Percentiles rank a stretch among this genome's conserved stretches.
These are phyloP conservation scores for Heritiera fomes DNA, from an alignment of 345 rosid genomes.

Conservation along the genomic window DNA sequence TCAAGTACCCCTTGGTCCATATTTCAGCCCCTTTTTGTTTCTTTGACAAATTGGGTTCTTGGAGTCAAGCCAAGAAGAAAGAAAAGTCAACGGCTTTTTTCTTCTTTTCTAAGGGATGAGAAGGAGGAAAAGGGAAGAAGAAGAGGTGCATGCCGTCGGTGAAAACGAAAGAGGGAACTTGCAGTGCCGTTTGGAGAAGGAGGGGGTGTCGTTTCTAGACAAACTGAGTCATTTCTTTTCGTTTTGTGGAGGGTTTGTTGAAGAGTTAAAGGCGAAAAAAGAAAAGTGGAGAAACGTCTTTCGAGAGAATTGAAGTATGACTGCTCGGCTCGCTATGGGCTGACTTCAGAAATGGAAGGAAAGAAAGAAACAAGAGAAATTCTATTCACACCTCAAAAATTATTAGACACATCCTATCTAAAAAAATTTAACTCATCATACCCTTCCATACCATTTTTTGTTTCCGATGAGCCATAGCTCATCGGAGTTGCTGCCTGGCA, in stretches of 20 bases:
- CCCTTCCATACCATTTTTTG: too few relatives aligned
- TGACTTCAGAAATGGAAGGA: not conserved
- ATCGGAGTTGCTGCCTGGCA: too few relatives aligned
- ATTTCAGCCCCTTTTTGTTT: not conserved
- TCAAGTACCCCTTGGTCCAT: slow-evolving; percentile 65
- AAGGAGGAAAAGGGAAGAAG: not conserved
- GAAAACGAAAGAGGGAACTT: not conserved
- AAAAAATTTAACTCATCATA: too few relatives aligned
- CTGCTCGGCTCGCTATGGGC: not conserved
- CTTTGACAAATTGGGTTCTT: not conserved
- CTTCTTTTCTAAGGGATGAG: not conserved
- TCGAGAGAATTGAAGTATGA: not conserved
- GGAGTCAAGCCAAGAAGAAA: not conserved
- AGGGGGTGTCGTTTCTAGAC: not conserved
- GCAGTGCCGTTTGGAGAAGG: not conserved
- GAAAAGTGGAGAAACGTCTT: not conserved
- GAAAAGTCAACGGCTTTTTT: slow-evolving; percentile 16
- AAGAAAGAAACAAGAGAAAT: not conserved
- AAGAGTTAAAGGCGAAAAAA: not conserved
- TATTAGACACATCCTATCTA: too few relatives aligned
- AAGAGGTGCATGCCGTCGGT: slow-evolving; percentile 10
- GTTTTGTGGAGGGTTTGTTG: not conserved
- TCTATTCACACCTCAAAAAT: too few relatives aligned
- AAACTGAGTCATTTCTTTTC: not conserved
- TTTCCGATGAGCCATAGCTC: too few relatives aligned